These are phyloP conservation scores for Thelonectria blattea DNA, from an alignment of 2,329 filamentous ascomycete species.

Conservation along the genomic window DNA sequence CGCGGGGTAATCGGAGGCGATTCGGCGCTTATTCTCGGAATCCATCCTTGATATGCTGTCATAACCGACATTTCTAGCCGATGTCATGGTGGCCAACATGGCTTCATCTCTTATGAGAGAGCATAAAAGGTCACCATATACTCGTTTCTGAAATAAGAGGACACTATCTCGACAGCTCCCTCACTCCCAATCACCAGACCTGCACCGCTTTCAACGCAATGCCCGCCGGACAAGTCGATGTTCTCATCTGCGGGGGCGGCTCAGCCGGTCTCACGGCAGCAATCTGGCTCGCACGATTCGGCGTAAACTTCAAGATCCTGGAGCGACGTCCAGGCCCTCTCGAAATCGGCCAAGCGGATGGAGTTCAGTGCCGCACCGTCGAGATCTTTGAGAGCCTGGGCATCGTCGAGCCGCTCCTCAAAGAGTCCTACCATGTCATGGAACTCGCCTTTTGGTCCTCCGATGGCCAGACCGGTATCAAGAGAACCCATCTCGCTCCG, in stretches of 20 bases:
- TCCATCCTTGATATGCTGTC: not conserved
- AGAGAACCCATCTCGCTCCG: constrained; percentile 13
- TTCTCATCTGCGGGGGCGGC: constrained; percentile 27
- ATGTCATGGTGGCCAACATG: not conserved
- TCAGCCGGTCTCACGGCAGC: constrained; percentile 26
- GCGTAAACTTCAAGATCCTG: constrained; percentile 23
- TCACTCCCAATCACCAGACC: not conserved
- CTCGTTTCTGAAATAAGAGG: not conserved
- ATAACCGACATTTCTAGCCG: not conserved
- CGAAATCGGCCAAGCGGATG: constrained; percentile 25
- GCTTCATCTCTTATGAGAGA: not conserved
- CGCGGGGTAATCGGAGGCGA: not conserved
- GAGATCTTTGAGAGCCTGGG: constrained; percentile 68
- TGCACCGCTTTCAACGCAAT: not conserved
- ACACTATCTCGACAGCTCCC: not conserved
- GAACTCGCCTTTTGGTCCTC: constrained; percentile 62
- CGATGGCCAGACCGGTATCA: constrained; percentile 3
- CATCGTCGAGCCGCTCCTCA: constrained; percentile 59
- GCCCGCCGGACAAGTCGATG: constrained; percentile 8
- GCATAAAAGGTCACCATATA: not conserved
- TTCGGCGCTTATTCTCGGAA: not conserved
- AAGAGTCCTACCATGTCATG: constrained; percentile 63
- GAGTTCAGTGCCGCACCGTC: constrained; percentile 43
- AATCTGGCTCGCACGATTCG: constrained; percentile 26
- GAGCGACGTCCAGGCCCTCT: constrained; percentile 23